Evolutionary conservation across 2,329 filamentous ascomycete genomes (phyloP).

Genomic region (Talaromyces albobiverticillius): DNA sequence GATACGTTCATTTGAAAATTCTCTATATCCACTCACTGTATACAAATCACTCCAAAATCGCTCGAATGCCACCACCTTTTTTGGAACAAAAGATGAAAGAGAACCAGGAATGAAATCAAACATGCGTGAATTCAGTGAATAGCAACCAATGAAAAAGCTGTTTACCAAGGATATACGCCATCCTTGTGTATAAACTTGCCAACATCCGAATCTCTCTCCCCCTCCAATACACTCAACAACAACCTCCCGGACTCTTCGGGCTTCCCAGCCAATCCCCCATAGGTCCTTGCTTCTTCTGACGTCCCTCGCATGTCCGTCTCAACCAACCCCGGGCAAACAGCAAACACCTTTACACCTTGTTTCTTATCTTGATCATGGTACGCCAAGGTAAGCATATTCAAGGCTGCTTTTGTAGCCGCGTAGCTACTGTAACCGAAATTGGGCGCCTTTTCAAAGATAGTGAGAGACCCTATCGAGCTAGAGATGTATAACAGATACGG

Average conservation of each 20-base stretch:
- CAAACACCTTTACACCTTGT: conserved; percentile 52
- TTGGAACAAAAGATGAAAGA: no score
- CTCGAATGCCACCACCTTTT: no score
- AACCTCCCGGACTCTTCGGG: conserved; percentile 36
- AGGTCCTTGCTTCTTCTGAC: conserved; percentile 15
- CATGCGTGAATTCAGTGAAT: no score
- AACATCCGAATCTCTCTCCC: conserved; percentile 38
- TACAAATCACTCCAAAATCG: no score
- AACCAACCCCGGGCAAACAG: conserved; percentile 48
- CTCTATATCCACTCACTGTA: no score
- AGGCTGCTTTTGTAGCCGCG: conserved; percentile 40
- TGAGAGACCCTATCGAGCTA: no score
- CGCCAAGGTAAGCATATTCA: conserved; percentile 51
- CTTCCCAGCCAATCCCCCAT: conserved; percentile 33
- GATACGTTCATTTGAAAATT: no score
- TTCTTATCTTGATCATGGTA: conserved; percentile 41
- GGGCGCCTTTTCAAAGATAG: no score
- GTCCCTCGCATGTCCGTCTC: conserved; percentile 41
- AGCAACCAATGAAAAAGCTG: no score
- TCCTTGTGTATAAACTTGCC: conserved; percentile 33
- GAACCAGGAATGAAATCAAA: no score
- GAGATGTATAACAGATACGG: no score
- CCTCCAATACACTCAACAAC: conserved; percentile 40
- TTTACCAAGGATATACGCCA: conserved; percentile 7
- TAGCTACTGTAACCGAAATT: no score